A percentile compares a stretch with the other conserved stretches of the same genome.
phyloP scores from a whole-genome alignment of 2,329 filamentous ascomycete species.

The Aplosporella prunicola region DNA sequence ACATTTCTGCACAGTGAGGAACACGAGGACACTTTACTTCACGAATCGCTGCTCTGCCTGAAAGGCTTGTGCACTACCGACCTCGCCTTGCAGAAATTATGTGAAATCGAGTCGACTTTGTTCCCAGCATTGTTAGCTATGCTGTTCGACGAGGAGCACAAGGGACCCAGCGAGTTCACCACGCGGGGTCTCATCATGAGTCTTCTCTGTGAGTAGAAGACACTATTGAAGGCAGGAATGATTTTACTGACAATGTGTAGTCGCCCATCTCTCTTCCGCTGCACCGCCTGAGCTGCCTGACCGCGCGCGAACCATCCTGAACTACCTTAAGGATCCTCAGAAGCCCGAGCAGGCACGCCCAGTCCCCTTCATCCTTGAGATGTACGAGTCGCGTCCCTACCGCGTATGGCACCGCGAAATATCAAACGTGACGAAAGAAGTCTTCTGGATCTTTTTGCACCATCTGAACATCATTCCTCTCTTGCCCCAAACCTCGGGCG shows the following conservation, averaged over 20 bases:
- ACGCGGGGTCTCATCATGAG: slow-evolving; percentile 86
- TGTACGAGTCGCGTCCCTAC: slow-evolving; percentile 80
- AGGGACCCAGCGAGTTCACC: slow-evolving; percentile 92
- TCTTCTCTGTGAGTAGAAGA: slow-evolving; percentile 50
- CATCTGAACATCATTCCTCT: slow-evolving; percentile 78
- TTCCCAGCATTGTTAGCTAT: slow-evolving; percentile 81
- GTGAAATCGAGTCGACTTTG: slow-evolving; percentile 66
- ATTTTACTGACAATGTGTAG: slow-evolving; percentile 15
- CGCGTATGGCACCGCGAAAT: slow-evolving; percentile 91
- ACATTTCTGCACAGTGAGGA: slow-evolving; percentile 61
- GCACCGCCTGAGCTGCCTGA: slow-evolving; percentile 48
- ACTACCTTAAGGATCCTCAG: slow-evolving; percentile 71
- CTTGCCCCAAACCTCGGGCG: slow-evolving; percentile 31
- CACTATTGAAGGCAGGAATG: no score
- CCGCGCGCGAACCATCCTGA: slow-evolving; percentile 64
- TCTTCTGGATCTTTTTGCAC: slow-evolving; percentile 98
- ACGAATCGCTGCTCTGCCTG: slow-evolving; percentile 84
- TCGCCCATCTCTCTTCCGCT: slow-evolving; percentile 70
- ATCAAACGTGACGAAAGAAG: slow-evolving; percentile 87
- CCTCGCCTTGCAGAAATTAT: slow-evolving; percentile 70
- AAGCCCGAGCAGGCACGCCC: slow-evolving; percentile 63
- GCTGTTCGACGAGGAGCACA: slow-evolving; percentile 96
- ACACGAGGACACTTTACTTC: slow-evolving; percentile 85
- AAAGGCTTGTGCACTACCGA: slow-evolving; percentile 93
- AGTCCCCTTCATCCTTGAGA: slow-evolving; percentile 78